phyloP scores from a whole-genome alignment of 768 basidiomycete genomes.

The Psilocybe tampanensis region DNA sequence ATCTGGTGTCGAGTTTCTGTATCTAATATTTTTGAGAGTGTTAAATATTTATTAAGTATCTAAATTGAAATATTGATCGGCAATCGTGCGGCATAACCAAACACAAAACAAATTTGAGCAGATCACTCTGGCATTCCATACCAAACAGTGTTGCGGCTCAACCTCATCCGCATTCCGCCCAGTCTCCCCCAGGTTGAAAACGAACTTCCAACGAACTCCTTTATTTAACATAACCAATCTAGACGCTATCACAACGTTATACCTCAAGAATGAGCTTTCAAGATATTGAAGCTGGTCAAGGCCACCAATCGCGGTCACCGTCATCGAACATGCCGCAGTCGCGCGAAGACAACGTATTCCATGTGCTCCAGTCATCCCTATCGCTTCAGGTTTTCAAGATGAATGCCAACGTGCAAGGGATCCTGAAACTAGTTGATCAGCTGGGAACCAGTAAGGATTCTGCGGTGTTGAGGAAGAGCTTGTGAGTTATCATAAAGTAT shows the following conservation, averaged over 20 bases:
- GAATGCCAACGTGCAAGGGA: constrained; percentile 95
- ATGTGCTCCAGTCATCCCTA: constrained; percentile 73
- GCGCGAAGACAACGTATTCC: constrained; percentile 75
- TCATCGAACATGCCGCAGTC: constrained; percentile 40
- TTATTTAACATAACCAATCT: neutral
- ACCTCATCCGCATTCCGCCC: neutral
- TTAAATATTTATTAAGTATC: too few species aligned
- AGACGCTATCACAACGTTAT: neutral
- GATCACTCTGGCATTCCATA: too few species aligned
- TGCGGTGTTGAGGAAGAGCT: constrained; percentile 72
- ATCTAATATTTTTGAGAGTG: too few species aligned
- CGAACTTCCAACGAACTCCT: neutral
- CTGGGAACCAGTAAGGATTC: constrained; percentile 87
- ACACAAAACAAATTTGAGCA: too few species aligned
- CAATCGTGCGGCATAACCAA: too few species aligned
- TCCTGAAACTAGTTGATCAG: constrained; percentile 95
- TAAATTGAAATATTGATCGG: too few species aligned
- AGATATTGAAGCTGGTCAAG: constrained; percentile 53
- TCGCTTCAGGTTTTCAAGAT: constrained; percentile 98
- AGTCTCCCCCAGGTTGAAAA: neutral
- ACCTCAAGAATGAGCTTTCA: constrained; percentile 54
- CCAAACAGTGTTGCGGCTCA: neutral
- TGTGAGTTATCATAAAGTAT: constrained; percentile 53
- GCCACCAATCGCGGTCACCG: constrained; percentile 35
- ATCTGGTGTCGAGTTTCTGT: too few species aligned